Conservation (phyloP, 1,284 basidiomycete species). For the Trichosporon sp. region DNA sequence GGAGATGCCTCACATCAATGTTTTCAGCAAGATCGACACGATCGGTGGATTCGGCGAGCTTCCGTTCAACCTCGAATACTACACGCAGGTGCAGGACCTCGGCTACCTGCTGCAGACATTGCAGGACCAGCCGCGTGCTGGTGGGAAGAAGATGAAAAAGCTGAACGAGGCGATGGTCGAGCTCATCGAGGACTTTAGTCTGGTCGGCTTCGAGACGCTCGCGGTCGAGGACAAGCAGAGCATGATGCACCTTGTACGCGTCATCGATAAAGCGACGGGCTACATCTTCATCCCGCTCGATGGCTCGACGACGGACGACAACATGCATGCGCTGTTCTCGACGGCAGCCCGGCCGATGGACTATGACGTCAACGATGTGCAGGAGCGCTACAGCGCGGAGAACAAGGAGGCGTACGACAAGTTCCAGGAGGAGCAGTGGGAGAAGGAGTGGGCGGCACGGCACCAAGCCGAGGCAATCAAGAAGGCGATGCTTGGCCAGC, state of each 20-base stretch:
- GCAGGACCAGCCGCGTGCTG: constrained; percentile 61
- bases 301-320: constrained; percentile 62
- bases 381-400: constrained; percentile 81
- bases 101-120: constrained; percentile 81
- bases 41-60: constrained; percentile 83
- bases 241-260: constrained; percentile 80
- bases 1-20: constrained; percentile 92
- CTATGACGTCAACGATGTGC: constrained; percentile 71
- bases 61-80: constrained; percentile 95
- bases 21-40: constrained; percentile 93
- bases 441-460: constrained; percentile 52
- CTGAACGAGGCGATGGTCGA: constrained; percentile 89
- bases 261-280: constrained; percentile 84
- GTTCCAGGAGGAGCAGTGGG: constrained; percentile 64
- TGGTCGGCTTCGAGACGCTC: constrained; percentile 95
- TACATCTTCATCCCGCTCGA: constrained; percentile 73
- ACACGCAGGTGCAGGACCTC: constrained; percentile 96
- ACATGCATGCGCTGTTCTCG: constrained; percentile 68
- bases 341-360: constrained; percentile 65
- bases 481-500: constrained; percentile 15
- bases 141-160: constrained; percentile 65
- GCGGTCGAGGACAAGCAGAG: constrained; percentile 94
- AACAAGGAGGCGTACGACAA: constrained; percentile 75
- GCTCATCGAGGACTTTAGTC: constrained; percentile 88
- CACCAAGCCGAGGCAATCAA: constrained; percentile 26